A percentile compares a stretch with the other conserved stretches of the same genome.
Conservation (phyloP, 768 basidiomycete species). For the Mycena maculata region DNA sequence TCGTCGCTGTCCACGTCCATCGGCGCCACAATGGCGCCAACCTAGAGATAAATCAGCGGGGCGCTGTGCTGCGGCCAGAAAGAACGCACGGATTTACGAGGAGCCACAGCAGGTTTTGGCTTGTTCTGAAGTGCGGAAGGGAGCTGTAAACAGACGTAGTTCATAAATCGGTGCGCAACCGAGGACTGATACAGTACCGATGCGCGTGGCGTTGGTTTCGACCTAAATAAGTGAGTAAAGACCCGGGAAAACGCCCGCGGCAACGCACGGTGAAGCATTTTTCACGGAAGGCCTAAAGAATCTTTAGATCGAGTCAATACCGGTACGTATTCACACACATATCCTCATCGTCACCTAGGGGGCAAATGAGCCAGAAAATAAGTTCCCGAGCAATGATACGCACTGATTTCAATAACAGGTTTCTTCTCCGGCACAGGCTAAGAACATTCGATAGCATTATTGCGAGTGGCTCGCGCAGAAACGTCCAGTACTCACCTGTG, state of each 20-base stretch:
- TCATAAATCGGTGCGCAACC: slow-evolving; percentile 3
- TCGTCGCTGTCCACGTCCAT: slow-evolving; percentile 43
- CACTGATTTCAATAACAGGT: slow-evolving; percentile 46
- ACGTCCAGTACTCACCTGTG: slow-evolving; percentile 7
- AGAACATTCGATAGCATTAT: background rate
- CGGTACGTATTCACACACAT: slow-evolving; percentile 26
- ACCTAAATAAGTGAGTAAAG: background rate
- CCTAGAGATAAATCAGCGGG: background rate
- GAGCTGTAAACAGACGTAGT: background rate
- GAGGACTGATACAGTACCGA: slow-evolving; percentile 3
- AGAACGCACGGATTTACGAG: slow-evolving; percentile 8
- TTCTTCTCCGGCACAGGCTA: slow-evolving; percentile 28
- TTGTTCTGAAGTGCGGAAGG: background rate
- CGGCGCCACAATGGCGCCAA: background rate
- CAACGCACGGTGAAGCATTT: background rate
- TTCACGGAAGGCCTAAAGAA: slow-evolving; percentile 5
- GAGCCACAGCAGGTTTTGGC: slow-evolving; percentile 28
- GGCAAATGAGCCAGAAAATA: background rate
- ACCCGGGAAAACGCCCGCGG: too few species aligned
- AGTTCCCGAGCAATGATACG: slow-evolving; percentile 12
- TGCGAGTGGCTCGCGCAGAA: background rate
- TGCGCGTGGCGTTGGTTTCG: slow-evolving; percentile 2
- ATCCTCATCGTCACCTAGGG: slow-evolving; percentile 37
- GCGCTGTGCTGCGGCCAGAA: background rate
- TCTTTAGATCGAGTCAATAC: background rate